Percentiles rank a stretch among this genome's conserved stretches.
These are phyloP conservation scores for Cardamine resedifolia DNA, from an alignment of 345 rosid genomes.

Conservation along the genomic window DNA sequence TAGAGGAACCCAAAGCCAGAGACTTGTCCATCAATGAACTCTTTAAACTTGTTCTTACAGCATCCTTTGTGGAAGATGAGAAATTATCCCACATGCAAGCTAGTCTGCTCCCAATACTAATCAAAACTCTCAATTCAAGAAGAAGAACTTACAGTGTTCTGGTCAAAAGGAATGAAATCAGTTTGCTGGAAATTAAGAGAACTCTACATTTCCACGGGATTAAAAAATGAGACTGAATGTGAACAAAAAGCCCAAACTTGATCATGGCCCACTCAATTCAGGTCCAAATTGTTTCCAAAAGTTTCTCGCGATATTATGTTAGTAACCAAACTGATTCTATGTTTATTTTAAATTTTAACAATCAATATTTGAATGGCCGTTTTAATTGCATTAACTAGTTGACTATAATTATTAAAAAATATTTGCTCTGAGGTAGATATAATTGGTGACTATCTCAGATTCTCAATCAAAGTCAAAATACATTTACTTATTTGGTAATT, in stretches of 20 bases:
- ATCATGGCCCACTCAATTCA: too few relatives aligned
- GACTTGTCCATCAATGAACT: too few relatives aligned
- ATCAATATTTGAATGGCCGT: not conserved
- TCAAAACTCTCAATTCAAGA: too few relatives aligned
- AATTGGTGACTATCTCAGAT: not conserved
- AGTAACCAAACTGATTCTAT: not conserved
- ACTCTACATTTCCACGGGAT: too few relatives aligned
- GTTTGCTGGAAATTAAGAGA: too few relatives aligned
- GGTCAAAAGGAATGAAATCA: too few relatives aligned
- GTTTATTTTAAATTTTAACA: not conserved
- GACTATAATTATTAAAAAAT: not conserved
- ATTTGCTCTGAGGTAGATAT: not conserved
- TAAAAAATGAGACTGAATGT: too few relatives aligned
- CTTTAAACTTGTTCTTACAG: constrained; percentile 4
- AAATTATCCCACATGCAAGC: not conserved
- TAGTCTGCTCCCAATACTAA: too few relatives aligned
- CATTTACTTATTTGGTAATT: constrained; percentile 6
- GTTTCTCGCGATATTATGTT: not conserved
- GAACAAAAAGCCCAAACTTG: too few relatives aligned
- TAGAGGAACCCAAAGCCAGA: not conserved
- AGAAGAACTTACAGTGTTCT: too few relatives aligned
- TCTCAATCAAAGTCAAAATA: constrained; percentile 15
- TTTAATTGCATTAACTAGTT: constrained; percentile 7
- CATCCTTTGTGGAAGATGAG: not conserved
- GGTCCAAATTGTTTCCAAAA: too few relatives aligned